Evolutionary conservation across 495 filamentous ascomycete species (phyloP).

Genomic region (Xylaria cubensis): DNA sequence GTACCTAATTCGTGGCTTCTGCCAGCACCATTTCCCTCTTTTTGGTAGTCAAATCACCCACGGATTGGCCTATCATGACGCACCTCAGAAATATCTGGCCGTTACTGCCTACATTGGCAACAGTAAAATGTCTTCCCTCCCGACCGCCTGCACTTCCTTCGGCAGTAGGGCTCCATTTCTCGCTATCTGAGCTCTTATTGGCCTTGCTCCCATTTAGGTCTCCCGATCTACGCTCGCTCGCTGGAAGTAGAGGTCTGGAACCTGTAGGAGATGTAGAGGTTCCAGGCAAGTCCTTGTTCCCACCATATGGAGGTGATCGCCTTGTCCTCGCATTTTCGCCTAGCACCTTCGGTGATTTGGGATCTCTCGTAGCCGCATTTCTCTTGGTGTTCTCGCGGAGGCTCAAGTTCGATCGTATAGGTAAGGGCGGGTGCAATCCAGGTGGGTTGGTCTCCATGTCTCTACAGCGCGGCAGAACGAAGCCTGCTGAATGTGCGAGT

Average conservation of each 20-base stretch:
- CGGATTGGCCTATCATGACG: slow-evolving; percentile 35
- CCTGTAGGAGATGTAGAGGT: slow-evolving; percentile 38
- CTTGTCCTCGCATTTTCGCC: slow-evolving; percentile 31
- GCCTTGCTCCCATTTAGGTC: slow-evolving; percentile 45
- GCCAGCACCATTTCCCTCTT: neutral
- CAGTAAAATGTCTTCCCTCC: slow-evolving; percentile 83
- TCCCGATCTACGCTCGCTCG: slow-evolving; percentile 48
- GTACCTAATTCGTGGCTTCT: slow-evolving; percentile 4
- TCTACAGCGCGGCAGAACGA: slow-evolving; percentile 42
- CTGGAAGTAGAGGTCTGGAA: slow-evolving; percentile 51
- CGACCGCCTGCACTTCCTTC: slow-evolving; percentile 59
- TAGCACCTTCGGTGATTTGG: slow-evolving; percentile 29
- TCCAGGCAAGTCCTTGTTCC: slow-evolving; percentile 33
- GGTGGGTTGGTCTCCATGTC: slow-evolving; percentile 39
- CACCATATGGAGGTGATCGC: slow-evolving; percentile 32
- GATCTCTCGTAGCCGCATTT: slow-evolving; percentile 27
- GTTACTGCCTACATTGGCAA: slow-evolving; percentile 92
- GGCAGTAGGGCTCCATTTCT: slow-evolving; percentile 56
- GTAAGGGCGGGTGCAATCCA: slow-evolving; percentile 32
- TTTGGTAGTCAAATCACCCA: neutral
- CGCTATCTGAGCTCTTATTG: slow-evolving; percentile 42
- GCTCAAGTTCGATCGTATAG: slow-evolving; percentile 35
- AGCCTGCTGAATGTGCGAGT: slow-evolving; percentile 34
- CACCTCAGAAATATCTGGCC: slow-evolving; percentile 95
- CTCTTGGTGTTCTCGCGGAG: slow-evolving; percentile 31